phyloP scores from a whole-genome alignment of 331 rosid genomes.

The Arachis monticola region DNA sequence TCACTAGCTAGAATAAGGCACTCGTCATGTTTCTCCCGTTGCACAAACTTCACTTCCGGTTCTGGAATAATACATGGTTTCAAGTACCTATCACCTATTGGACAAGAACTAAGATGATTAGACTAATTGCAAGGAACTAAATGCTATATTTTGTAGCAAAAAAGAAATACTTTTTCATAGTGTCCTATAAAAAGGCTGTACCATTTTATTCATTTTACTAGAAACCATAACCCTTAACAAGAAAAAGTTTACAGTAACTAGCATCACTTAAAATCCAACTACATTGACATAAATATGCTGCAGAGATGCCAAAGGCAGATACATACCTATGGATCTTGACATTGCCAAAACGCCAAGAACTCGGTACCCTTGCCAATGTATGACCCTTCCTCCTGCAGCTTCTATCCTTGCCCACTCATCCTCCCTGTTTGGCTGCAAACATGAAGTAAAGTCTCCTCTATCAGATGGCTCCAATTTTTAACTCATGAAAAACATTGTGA shows the following conservation, averaged over 20 bases:
- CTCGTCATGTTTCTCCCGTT: conserved; percentile 67
- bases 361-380: conserved; percentile 75
- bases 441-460: conserved; percentile 15
- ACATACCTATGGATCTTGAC: conserved; percentile 91
- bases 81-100: conserved; percentile 75
- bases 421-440: conserved; percentile 71
- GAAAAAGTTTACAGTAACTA: background rate
- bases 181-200: background rate
- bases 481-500: conserved; percentile 3
- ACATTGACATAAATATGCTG: background rate
- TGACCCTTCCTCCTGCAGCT: conserved; percentile 80
- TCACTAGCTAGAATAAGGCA: conserved; percentile 78
- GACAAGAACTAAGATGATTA: background rate
- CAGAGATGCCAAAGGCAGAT: background rate
- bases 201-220: conserved; percentile 5
- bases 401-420: conserved; percentile 77
- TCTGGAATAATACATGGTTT: conserved; percentile 83
- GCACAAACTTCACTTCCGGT: conserved; percentile 66
- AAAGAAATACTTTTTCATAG: background rate
- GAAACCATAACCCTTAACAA: background rate
- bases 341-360: conserved; percentile 84
- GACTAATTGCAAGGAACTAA: background rate
- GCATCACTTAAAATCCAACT: background rate
- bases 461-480: conserved; percentile 21
- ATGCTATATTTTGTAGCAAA: conserved; percentile 5